A percentile compares a stretch with the other conserved stretches of the same genome.
These are phyloP conservation scores for Kwoniella dejecticola DNA, from an alignment of 768 basidiomycete genomes.

Conservation along the genomic window DNA sequence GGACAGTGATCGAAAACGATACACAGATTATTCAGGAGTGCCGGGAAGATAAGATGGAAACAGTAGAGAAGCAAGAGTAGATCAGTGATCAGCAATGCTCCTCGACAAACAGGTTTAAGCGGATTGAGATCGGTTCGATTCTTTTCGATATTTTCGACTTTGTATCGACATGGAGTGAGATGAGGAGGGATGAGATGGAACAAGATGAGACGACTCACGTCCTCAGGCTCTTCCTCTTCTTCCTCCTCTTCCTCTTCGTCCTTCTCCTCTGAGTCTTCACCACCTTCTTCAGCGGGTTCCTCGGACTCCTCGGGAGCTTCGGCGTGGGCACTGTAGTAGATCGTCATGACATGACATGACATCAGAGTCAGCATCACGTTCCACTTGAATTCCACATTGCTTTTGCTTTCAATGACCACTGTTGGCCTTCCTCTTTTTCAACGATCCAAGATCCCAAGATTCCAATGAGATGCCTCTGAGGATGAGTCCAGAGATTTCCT, in stretches of 20 bases:
- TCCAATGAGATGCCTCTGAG: not conserved
- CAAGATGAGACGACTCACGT: too few species aligned
- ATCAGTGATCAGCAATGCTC: too few species aligned
- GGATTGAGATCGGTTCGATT: too few species aligned
- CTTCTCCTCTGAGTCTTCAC: constrained; percentile 45
- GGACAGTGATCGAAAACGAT: too few species aligned
- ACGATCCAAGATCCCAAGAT: not conserved
- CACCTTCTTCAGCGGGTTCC: constrained; percentile 31
- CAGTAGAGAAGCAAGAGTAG: too few species aligned
- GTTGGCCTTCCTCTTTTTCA: not conserved
- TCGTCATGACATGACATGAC: not conserved
- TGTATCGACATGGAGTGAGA: too few species aligned
- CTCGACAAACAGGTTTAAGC: too few species aligned
- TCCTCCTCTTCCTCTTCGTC: constrained; percentile 58
- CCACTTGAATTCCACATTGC: not conserved
- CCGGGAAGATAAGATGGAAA: too few species aligned
- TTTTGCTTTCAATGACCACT: not conserved
- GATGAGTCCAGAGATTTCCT: too few species aligned
- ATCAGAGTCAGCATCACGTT: not conserved
- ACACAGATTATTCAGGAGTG: too few species aligned
- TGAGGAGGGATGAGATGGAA: too few species aligned
- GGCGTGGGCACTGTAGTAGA: constrained; percentile 40
- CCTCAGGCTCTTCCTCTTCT: constrained; percentile 68
- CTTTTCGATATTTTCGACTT: too few species aligned
- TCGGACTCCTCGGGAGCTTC: constrained; percentile 56